Evolutionary conservation across 2,329 filamentous ascomycete species (phyloP).

Genomic region (Hirsutella thompsonii): DNA sequence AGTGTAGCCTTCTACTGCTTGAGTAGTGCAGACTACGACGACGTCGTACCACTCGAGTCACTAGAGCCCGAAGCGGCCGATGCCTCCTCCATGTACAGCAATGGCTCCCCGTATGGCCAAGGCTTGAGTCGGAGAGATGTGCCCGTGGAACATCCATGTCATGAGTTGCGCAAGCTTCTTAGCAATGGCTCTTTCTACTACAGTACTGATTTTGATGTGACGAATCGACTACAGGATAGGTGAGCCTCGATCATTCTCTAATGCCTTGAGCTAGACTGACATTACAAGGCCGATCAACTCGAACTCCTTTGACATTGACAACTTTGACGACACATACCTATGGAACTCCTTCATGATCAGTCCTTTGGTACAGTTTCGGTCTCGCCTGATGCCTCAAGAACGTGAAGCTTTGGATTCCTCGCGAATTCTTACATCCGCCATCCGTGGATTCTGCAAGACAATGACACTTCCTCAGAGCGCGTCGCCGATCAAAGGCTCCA

Average conservation of each 20-base stretch:
- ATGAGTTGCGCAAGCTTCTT: slow-evolving; percentile 81
- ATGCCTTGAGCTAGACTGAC: slow-evolving; percentile 7
- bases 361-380: slow-evolving; percentile 80
- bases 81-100: slow-evolving; percentile 32
- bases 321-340: slow-evolving; percentile 80
- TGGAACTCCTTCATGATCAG: slow-evolving; percentile 99
- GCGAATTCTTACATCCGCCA: slow-evolving; percentile 81
- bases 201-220: slow-evolving; percentile 95
- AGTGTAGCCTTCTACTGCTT: slow-evolving; percentile 89
- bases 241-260: slow-evolving; percentile 18
- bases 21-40: slow-evolving; percentile 75
- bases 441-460: slow-evolving; percentile 82
- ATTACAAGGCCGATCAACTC: slow-evolving; percentile 53
- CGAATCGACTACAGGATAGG: slow-evolving; percentile 83
- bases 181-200: slow-evolving; percentile 96
- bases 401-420: slow-evolving; percentile 72
- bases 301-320: slow-evolving; percentile 77
- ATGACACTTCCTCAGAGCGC: slow-evolving; percentile 69
- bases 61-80: slow-evolving; percentile 37
- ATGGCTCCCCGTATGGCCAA: slow-evolving; percentile 23
- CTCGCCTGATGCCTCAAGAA: slow-evolving; percentile 62
- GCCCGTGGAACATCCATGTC: slow-evolving; percentile 72
- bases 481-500: slow-evolving; percentile 51
- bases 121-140: slow-evolving; percentile 53
- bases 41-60: slow-evolving; percentile 47